These are phyloP conservation scores for Noccaea bulbosa DNA, from an alignment of 345 rosid genomes.

Conservation along the genomic window DNA sequence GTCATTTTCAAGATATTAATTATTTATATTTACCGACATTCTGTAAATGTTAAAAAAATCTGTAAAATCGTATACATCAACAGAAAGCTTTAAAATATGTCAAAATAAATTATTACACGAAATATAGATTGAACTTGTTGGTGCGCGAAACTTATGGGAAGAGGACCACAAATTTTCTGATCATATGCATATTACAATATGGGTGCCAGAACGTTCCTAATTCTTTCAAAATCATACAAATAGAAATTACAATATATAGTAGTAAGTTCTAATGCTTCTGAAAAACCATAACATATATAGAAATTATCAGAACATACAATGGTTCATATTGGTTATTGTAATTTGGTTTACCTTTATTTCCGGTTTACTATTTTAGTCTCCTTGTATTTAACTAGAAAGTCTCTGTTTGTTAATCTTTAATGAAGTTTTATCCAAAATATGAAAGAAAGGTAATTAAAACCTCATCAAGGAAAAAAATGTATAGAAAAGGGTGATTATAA, in stretches of 20 bases:
- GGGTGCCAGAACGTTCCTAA: constrained; percentile 41
- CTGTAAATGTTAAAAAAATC: constrained; percentile 1
- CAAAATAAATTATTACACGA: constrained; percentile 18
- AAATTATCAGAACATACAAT: no score
- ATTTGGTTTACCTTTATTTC: no score
- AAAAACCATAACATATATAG: constrained; percentile 17
- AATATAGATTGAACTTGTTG: constrained; percentile 21
- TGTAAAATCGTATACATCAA: constrained; percentile 17
- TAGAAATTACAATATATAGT: constrained; percentile 24
- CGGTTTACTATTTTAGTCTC: no score
- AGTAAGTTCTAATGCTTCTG: constrained; percentile 2
- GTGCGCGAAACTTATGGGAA: constrained; percentile 12
- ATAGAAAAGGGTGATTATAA: constrained; percentile 19
- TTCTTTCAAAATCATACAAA: constrained; percentile 12
- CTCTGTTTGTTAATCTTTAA: no score
- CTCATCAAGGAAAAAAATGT: not conserved
- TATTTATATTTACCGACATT: constrained; percentile 30
- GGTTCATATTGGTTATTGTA: no score
- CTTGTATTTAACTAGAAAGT: no score
- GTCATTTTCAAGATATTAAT: constrained; percentile 12
- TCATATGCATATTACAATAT: constrained; percentile 26
- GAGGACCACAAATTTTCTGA: constrained; percentile 38
- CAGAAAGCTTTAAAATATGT: constrained; percentile 24
- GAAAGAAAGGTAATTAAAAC: constrained; percentile 33
- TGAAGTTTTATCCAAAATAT: no score